Percentiles rank a stretch among this genome's conserved stretches.
These are phyloP conservation scores for Rhinocladiella similis DNA, from an alignment of 2,329 filamentous ascomycete genomes.

Conservation along the genomic window DNA sequence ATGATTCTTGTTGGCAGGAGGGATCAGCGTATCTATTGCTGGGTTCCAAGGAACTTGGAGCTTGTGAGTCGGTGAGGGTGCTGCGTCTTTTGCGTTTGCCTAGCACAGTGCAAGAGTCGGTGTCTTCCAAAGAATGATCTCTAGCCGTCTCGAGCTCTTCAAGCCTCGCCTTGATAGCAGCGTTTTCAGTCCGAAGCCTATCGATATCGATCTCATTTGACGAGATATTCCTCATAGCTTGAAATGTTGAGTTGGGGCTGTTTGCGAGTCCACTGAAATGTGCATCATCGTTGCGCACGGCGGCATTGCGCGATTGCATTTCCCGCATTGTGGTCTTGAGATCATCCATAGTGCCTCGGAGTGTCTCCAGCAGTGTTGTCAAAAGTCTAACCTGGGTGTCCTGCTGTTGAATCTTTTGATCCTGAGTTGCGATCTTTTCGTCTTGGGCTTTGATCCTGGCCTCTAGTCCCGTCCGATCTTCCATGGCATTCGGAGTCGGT, in stretches of 20 bases:
- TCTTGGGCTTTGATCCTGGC: constrained; percentile 6
- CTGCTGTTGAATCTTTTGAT: constrained; percentile 16
- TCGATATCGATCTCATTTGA: constrained; percentile 15
- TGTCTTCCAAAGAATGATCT: neutral
- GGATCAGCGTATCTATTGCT: neutral
- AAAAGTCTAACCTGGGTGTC: constrained; percentile 20
- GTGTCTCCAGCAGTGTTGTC: constrained; percentile 16
- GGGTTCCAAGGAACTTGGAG: neutral
- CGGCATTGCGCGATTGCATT: constrained; percentile 7
- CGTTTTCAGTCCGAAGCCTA: constrained; percentile 25
- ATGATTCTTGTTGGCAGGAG: neutral
- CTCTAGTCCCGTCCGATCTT: neutral
- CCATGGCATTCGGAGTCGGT: neutral
- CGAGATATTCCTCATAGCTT: constrained; percentile 12
- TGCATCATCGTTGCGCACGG: neutral
- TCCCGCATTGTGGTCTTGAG: constrained; percentile 19
- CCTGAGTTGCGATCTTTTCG: constrained; percentile 11
- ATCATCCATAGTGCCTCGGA: constrained; percentile 19
- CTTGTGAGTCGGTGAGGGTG: neutral
- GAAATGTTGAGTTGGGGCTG: constrained; percentile 11
- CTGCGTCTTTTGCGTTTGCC: constrained; percentile 25
- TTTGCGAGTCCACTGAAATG: neutral
- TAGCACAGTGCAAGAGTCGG: constrained; percentile 1
- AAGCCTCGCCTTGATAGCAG: constrained; percentile 23
- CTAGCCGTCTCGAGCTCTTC: constrained; percentile 19